phyloP scores from a whole-genome alignment of 371 early-diverging fungal genomes.

The Lichtheimia corymbifera region DNA sequence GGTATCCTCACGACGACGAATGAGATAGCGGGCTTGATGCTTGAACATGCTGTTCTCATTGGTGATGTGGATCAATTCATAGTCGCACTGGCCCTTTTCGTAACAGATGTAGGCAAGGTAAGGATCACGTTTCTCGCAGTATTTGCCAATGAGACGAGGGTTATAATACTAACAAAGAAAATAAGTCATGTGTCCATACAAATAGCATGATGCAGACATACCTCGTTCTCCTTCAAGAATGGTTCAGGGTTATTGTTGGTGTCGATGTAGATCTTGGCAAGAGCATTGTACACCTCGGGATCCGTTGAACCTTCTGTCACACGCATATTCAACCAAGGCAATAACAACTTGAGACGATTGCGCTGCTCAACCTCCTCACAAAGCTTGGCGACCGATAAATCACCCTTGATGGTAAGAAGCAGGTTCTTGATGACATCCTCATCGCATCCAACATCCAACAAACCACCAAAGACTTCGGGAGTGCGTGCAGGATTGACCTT shows the following conservation, averaged over 20 bases:
- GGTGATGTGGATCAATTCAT: slow-evolving; percentile 90
- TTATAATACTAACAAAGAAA: slow-evolving; percentile 68
- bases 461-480: slow-evolving; percentile 94
- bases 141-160: slow-evolving; percentile 89
- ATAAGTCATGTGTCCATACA: background rate
- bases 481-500: slow-evolving; percentile 94
- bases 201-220: slow-evolving; percentile 6
- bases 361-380: slow-evolving; percentile 93
- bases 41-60: slow-evolving; percentile 98
- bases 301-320: slow-evolving; percentile 87
- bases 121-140: slow-evolving; percentile 98
- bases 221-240: slow-evolving; percentile 91
- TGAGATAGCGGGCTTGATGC: slow-evolving; percentile 96
- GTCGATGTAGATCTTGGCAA: slow-evolving; percentile 98
- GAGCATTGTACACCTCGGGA: slow-evolving; percentile 90
- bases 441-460: slow-evolving; percentile 97
- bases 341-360: slow-evolving; percentile 91
- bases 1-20: slow-evolving; percentile 82
- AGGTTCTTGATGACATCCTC: slow-evolving; percentile 91
- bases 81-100: slow-evolving; percentile 92
- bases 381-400: slow-evolving; percentile 85
- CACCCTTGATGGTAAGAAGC: slow-evolving; percentile 74
- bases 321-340: slow-evolving; percentile 90
- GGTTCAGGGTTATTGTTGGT: slow-evolving; percentile 97
- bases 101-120: slow-evolving; percentile 95